Conservation (phyloP, 1,284 basidiomycete species). For the Pterulicium gracile region DNA sequence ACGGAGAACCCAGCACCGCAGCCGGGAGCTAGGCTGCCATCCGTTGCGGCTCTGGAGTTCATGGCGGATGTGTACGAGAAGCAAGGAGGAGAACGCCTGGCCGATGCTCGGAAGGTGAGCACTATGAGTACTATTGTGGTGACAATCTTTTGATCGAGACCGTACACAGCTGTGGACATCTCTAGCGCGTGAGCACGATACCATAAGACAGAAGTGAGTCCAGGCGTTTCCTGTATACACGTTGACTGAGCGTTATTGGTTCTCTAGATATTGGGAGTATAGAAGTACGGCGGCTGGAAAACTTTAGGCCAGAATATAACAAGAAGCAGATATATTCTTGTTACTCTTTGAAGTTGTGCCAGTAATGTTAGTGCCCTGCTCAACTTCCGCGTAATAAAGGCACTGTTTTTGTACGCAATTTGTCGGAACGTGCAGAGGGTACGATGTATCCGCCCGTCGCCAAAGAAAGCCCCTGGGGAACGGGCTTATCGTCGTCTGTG, state of each 20-base stretch:
- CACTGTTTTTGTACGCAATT: neutral
- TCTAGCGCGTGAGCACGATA: constrained; percentile 63
- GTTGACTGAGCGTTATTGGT: constrained; percentile 9
- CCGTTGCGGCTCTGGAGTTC: constrained; percentile 75
- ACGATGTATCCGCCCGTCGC: neutral
- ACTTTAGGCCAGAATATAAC: neutral
- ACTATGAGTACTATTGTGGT: constrained; percentile 4
- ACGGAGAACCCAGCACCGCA: constrained; percentile 63
- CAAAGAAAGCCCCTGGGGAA: neutral
- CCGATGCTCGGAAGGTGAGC: constrained; percentile 6
- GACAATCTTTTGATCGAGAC: too few species aligned
- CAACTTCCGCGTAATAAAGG: neutral
- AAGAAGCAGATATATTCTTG: neutral
- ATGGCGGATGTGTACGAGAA: constrained; percentile 69
- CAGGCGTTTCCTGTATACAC: constrained; percentile 6
- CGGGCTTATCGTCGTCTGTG: constrained; percentile 10
- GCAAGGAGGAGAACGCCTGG: constrained; percentile 28
- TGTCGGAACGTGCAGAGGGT: neutral
- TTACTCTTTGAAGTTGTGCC: neutral
- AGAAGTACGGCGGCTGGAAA: constrained; percentile 17
- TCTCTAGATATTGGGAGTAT: constrained; percentile 24
- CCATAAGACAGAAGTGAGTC: constrained; percentile 67
- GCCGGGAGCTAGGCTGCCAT: constrained; percentile 63
- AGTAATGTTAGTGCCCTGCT: neutral
- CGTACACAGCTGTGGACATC: constrained; percentile 54